Base-by-base conservation (phyloP, 176 grass and related monocot species). In the Avena insularis region DNA sequence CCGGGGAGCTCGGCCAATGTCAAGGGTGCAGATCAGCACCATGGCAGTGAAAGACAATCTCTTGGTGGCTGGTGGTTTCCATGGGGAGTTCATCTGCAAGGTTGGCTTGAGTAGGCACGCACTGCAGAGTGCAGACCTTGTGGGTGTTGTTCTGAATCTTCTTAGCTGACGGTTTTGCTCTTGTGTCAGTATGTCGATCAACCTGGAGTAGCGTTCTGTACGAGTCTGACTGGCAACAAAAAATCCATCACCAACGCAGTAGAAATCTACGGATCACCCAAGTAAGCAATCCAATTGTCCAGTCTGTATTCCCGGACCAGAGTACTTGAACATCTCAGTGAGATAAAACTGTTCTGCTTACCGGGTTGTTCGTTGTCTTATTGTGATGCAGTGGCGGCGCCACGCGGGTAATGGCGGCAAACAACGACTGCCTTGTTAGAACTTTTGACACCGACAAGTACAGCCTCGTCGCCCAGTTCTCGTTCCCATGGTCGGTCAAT, bases 11-110 rank as follows among this genome's bases (percentile, higher is more conserved):
- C 71, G 40, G 80, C 61, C 76, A 0, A 36, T 98, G 76, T 95
- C 86, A 13, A 89, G 92, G 82, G 96, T 98, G 59, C 96, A 96
- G 63, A 78, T 98, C 71, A 95, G 92, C 87, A 76, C 92, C 55
- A 93, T 96, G 93, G 70, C 84, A 15, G 19, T 94, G 1, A 92
- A 96, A 51, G 92, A 86, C 55, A 92, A 98, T 69, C 80, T 98
- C 59, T 16, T 98, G 79, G 96, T 79, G 8, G 90, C 88, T 55
- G 96, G 96, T 85, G 96, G 96, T 31, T 96, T 98, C 83, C 92
- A 84, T 38, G 96, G 96, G 62, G 96, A 98, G 47, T 80, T 98
- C 68, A 87, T 94, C 59, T 96, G 93, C 84, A 96, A 96, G 93
- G 93, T 98, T 87, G 27, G 15, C 40, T 3, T 12, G 33, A 49